Percentiles rank a stretch among this genome's conserved stretches.
Conservation (phyloP, 352 stramenopile species). For the Phytophthora sp. region DNA sequence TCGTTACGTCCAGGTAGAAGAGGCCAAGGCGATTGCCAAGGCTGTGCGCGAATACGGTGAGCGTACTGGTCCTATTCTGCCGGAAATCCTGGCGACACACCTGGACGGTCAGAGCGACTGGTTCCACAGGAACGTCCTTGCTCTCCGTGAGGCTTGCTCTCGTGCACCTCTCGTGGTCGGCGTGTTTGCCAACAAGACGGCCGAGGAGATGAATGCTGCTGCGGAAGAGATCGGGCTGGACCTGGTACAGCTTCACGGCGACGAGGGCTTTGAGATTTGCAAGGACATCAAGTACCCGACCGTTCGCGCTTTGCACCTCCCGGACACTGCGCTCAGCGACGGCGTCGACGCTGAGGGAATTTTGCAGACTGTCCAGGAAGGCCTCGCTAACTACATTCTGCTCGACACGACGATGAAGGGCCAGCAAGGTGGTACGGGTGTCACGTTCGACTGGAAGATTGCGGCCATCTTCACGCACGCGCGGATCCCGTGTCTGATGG, state of each 20-base stretch:
- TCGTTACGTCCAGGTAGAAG: conserved; percentile 80
- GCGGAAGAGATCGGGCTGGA: conserved; percentile 93
- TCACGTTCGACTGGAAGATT: conserved; percentile 97
- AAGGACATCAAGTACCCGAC: conserved; percentile 88
- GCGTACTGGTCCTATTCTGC: conserved; percentile 69
- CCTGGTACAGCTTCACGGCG: conserved; percentile 97
- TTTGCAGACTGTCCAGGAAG: conserved; percentile 64
- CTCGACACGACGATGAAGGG: conserved; percentile 97
- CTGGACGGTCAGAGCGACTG: conserved; percentile 59
- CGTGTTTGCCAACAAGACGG: conserved; percentile 97
- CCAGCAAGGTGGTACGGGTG: conserved; percentile 91
- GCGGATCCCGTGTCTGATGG: conserved; percentile 96
- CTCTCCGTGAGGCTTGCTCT: conserved; percentile 67
- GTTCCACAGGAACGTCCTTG: conserved; percentile 80
- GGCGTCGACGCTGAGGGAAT: conserved; percentile 79
- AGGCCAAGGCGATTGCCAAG: conserved; percentile 91
- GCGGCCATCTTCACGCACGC: conserved; percentile 89
- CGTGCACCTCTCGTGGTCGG: conserved; percentile 91
- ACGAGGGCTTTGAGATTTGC: conserved; percentile 93
- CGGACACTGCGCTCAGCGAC: conserved; percentile 78
- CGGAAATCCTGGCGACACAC: conserved; percentile 43
- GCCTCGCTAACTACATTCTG: conserved; percentile 90
- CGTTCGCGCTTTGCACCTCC: conserved; percentile 94
- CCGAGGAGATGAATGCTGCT: conserved; percentile 92
- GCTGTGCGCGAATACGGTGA: conserved; percentile 96